Percentiles rank a stretch among this genome's conserved stretches.
Evolutionary conservation across 2,329 filamentous ascomycete genomes (phyloP).

Genomic region (Diaporthe velutina): DNA sequence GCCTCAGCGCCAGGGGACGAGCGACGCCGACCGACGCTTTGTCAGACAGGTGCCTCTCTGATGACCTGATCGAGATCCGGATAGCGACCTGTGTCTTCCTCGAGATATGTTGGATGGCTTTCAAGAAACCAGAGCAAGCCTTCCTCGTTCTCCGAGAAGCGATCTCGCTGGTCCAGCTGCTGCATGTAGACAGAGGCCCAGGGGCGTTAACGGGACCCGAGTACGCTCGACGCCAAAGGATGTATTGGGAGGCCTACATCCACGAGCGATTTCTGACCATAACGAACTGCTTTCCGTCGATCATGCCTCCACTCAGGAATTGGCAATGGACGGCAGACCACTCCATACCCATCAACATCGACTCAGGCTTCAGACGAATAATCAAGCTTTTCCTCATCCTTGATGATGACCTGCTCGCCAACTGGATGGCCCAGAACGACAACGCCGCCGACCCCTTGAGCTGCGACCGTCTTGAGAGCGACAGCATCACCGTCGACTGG

Average conservation of each 20-base stretch:
- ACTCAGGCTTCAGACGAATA: constrained; percentile 54
- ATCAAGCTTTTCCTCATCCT: constrained; percentile 54
- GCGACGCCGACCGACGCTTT: not conserved
- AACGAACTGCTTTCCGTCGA: constrained; percentile 58
- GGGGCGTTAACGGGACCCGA: constrained; percentile 23
- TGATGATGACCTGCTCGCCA: constrained; percentile 53
- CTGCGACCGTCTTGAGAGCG: constrained; percentile 41
- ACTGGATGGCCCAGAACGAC: constrained; percentile 48
- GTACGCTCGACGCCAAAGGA: constrained; percentile 56
- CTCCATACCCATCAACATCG: constrained; percentile 51
- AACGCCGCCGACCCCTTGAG: constrained; percentile 1
- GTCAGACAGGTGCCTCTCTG: not conserved
- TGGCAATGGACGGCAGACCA: constrained; percentile 49
- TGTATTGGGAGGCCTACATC: constrained; percentile 69
- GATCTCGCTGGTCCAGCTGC: constrained; percentile 44
- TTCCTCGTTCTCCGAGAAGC: constrained; percentile 65
- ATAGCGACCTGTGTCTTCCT: constrained; percentile 66
- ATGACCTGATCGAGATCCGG: constrained; percentile 38
- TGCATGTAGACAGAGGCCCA: constrained; percentile 45
- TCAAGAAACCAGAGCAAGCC: constrained; percentile 61
- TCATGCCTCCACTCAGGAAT: constrained; percentile 49
- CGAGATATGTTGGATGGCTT: constrained; percentile 64
- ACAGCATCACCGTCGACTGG: constrained; percentile 52
- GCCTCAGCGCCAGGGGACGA: not conserved
- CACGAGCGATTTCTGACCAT: constrained; percentile 69